Conservation (phyloP, 2,329 filamentous ascomycete genomes). For the Venturiaceae sp. region DNA sequence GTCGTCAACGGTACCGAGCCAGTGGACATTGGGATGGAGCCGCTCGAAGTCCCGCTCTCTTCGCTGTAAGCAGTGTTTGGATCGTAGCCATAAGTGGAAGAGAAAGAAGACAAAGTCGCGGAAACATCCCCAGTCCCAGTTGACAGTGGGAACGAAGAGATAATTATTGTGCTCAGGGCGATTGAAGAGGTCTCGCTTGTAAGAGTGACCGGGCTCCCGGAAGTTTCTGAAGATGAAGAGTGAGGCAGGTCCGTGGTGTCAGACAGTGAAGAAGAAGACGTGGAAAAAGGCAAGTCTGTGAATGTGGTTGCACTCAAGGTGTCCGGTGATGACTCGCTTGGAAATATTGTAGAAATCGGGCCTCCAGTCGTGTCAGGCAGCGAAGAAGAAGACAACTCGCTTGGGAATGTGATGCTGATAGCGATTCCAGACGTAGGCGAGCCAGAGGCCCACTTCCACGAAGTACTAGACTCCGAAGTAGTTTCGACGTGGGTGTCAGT, state of each 20-base stretch:
- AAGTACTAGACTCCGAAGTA: too few relatives aligned
- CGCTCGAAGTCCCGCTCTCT: too few relatives aligned
- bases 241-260: background rate
- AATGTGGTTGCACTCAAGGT: too few relatives aligned
- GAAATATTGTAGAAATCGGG: too few relatives aligned
- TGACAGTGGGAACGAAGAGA: background rate
- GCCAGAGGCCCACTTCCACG: too few relatives aligned
- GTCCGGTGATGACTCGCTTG: too few relatives aligned
- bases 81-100: background rate
- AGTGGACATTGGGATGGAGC: background rate
- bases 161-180: background rate
- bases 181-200: background rate
- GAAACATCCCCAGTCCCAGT: background rate
- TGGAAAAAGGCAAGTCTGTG: too few relatives aligned
- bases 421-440: too few relatives aligned
- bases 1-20: background rate
- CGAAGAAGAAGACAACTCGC: background rate
- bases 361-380: background rate
- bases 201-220: background rate
- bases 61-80: background rate
- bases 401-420: background rate
- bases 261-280: background rate
- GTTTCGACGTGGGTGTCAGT: background rate
- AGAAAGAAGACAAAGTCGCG: background rate
- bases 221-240: background rate